These are phyloP conservation scores for Saccharomycopsis schoenii DNA, from an alignment of 805 yeast genomes.

Conservation along the genomic window DNA sequence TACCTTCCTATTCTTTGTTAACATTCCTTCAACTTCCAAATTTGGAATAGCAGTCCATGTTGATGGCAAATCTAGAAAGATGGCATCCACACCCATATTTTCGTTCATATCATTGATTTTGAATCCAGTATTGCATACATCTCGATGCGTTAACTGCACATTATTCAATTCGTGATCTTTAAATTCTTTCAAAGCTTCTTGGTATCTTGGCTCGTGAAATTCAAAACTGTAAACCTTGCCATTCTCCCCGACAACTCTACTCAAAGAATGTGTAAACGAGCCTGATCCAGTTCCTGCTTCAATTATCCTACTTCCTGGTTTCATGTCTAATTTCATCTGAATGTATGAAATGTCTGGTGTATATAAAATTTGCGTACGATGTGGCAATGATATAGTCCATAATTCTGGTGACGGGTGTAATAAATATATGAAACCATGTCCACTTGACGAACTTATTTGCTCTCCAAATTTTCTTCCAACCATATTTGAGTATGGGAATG, in stretches of 20 bases:
- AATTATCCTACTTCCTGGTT: constrained; percentile 67
- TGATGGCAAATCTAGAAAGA: constrained; percentile 88
- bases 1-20: constrained; percentile 42
- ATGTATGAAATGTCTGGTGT: constrained; percentile 92
- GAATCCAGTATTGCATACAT: constrained; percentile 87
- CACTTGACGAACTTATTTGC: constrained; percentile 60
- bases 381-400: constrained; percentile 95
- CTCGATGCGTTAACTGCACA: constrained; percentile 72
- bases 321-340: constrained; percentile 66
- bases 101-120: constrained; percentile 31
- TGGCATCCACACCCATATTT: constrained; percentile 51
- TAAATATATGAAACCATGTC: constrained; percentile 74
- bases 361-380: constrained; percentile 94
- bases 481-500: constrained; percentile 77
- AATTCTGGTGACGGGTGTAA: constrained; percentile 90
- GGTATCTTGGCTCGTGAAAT: constrained; percentile 76
- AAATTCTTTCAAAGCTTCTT: constrained; percentile 73
- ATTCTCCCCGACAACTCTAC: constrained; percentile 54
- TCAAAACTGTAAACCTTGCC: constrained; percentile 80
- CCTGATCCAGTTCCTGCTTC: constrained; percentile 99
- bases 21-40: constrained; percentile 37
- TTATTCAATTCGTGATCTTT: constrained; percentile 52
- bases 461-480: constrained; percentile 76
- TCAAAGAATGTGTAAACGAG: constrained; percentile 86
- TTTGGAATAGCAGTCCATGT: constrained; percentile 95